Evolutionary conservation across 1,284 basidiomycete species (phyloP).

Genomic region (Taiwanofungus camphoratus): DNA sequence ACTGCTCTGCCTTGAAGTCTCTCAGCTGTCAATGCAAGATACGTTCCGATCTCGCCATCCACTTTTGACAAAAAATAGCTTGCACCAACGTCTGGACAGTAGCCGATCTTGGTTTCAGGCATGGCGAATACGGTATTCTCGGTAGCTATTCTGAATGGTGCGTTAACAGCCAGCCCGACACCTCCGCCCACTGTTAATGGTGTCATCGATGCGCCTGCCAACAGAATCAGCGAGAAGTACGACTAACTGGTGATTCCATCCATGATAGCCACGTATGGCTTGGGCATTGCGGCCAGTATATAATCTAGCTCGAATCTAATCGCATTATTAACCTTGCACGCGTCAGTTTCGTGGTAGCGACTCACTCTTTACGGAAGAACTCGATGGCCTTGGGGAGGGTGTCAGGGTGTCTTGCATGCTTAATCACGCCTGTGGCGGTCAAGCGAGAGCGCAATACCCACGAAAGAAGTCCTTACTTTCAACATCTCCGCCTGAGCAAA

Average conservation of each 20-base stretch:
- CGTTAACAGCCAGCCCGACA: slow-evolving; percentile 85
- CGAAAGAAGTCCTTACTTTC: slow-evolving; percentile 49
- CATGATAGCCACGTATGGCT: slow-evolving; percentile 87
- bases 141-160: slow-evolving; percentile 90
- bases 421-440: slow-evolving; percentile 45
- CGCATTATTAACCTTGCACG: no score
- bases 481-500: slow-evolving; percentile 96
- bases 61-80: slow-evolving; percentile 86
- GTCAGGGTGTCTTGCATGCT: slow-evolving; percentile 39
- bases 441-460: slow-evolving; percentile 4
- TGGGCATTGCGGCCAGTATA: slow-evolving; percentile 71
- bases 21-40: slow-evolving; percentile 87
- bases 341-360: no score
- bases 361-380: slow-evolving; percentile 90
- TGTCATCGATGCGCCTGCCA: slow-evolving; percentile 13
- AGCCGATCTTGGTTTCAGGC: slow-evolving; percentile 95
- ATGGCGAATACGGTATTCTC: slow-evolving; percentile 93
- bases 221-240: not conserved
- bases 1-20: slow-evolving; percentile 71
- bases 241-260: slow-evolving; percentile 87
- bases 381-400: slow-evolving; percentile 62
- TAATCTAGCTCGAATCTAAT: slow-evolving; percentile 86
- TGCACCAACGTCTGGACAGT: slow-evolving; percentile 88
- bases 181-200: slow-evolving; percentile 87
- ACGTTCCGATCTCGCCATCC: slow-evolving; percentile 90